phyloP scores from a whole-genome alignment of 352 stramenopile genomes.

The Globisporangium sylvaticum region DNA sequence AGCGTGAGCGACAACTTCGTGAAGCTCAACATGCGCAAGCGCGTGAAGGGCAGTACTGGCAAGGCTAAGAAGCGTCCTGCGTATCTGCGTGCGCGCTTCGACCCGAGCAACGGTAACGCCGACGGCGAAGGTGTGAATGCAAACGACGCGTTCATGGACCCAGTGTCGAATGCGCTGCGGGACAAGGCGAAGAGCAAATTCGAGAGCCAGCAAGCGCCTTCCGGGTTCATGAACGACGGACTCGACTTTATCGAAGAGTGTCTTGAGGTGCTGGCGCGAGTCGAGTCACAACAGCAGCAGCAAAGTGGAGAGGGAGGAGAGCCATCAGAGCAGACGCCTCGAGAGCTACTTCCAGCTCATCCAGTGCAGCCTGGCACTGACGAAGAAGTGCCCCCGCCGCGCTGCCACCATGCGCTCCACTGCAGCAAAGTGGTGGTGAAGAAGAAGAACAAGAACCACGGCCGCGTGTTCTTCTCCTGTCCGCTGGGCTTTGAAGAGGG shows the following conservation, averaged over 20 bases:
- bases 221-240: conserved; percentile 42
- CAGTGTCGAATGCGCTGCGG: conserved; percentile 1
- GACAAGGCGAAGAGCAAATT: conserved; percentile 23
- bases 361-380: not conserved
- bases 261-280: conserved; percentile 47
- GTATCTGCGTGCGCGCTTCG: conserved; percentile 50
- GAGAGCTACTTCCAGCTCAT: not conserved
- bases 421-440: conserved; percentile 68
- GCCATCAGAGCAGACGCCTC: not conserved
- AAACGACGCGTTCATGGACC: conserved; percentile 20
- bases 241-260: conserved; percentile 83
- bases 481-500: conserved; percentile 69
- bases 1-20: conserved; percentile 78
- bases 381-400: conserved; percentile 29
- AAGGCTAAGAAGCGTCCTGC: conserved; percentile 60
- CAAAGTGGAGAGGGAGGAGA: not conserved
- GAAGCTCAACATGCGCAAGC: conserved; percentile 73
- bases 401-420: conserved; percentile 62
- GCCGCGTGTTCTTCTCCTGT: conserved; percentile 68
- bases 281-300: conserved; percentile 25
- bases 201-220: conserved; percentile 17
- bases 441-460: conserved; percentile 85
- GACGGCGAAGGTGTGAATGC: not conserved
- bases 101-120: not conserved
- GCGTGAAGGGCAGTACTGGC: conserved; percentile 62